Percentiles rank a stretch among this genome's conserved stretches.
phyloP scores from a whole-genome alignment of 257 asterid genomes.

The Ilex asprella region DNA sequence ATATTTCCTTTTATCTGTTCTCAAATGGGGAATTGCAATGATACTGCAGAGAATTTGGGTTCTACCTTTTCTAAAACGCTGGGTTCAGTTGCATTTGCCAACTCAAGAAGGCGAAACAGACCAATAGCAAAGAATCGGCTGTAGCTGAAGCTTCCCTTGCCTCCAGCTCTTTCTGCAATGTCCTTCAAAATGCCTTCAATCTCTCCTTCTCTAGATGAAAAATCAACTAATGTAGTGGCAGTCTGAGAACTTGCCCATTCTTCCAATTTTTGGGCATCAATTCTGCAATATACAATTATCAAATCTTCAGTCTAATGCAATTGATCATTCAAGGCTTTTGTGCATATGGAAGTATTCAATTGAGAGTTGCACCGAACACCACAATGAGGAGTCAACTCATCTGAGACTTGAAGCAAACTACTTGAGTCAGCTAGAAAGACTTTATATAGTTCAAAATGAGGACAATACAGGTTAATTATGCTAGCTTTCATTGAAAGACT shows the following conservation, averaged over 20 bases:
- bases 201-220: slow-evolving; percentile 79
- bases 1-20: too few relatives aligned
- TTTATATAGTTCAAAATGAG: too few relatives aligned
- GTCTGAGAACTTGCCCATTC: slow-evolving; percentile 85
- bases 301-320: too few relatives aligned
- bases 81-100: slow-evolving; percentile 84
- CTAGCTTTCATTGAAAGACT: too few relatives aligned
- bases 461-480: too few relatives aligned
- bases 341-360: too few relatives aligned
- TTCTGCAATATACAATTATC: slow-evolving; percentile 26
- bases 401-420: too few relatives aligned
- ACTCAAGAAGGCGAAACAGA: slow-evolving; percentile 88
- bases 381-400: too few relatives aligned
- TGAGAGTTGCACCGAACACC: too few relatives aligned
- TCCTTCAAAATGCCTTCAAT: slow-evolving; percentile 63
- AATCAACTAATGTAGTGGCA: slow-evolving; percentile 58
- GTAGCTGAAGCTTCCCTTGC: slow-evolving; percentile 63
- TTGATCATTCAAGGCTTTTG: too few relatives aligned
- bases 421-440: too few relatives aligned
- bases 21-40: too few relatives aligned
- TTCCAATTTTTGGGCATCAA: slow-evolving; percentile 83
- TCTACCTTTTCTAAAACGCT: slow-evolving; percentile 68
- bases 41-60: not conserved
- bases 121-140: slow-evolving; percentile 95
- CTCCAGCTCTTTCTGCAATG: slow-evolving; percentile 77